Evolutionary conservation across 345 rosid species (phyloP).

Genomic region (Acer negundo): DNA sequence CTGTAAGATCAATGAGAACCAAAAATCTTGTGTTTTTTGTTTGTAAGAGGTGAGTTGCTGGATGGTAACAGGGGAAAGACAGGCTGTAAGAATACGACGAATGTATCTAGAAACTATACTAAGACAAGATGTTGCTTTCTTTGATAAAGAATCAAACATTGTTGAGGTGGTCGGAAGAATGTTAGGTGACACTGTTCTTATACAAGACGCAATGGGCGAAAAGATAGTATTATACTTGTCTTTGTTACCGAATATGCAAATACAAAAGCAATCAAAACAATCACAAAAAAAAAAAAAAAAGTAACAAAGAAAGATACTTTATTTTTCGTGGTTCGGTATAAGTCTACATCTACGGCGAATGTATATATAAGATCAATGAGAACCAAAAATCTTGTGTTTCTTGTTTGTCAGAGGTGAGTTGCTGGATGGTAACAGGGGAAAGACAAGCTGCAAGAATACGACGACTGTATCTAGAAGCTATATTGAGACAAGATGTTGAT

Average conservation of each 20-base stretch:
- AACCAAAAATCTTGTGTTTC: slow-evolving; percentile 13
- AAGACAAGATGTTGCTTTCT: slow-evolving; percentile 81
- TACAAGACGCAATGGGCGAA: slow-evolving; percentile 97
- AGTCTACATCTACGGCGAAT: too few species aligned
- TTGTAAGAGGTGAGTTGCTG: slow-evolving; percentile 78
- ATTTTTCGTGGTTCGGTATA: too few species aligned
- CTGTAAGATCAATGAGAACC: not conserved
- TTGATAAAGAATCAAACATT: slow-evolving; percentile 75
- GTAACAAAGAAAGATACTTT: too few species aligned
- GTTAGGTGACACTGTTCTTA: slow-evolving; percentile 94
- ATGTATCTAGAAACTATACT: slow-evolving; percentile 72
- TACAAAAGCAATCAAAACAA: too few species aligned
- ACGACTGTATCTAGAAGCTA: slow-evolving; percentile 64
- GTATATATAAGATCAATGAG: not conserved
- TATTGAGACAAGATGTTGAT: slow-evolving; percentile 76
- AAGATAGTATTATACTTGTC: slow-evolving; percentile 57
- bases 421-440: slow-evolving; percentile 93
- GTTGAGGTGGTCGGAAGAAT: slow-evolving; percentile 95
- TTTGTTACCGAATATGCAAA: not conserved
- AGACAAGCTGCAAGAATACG: slow-evolving; percentile 82
- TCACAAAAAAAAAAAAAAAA: too few species aligned
- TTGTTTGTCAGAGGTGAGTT: slow-evolving; percentile 64
- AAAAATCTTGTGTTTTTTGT: slow-evolving; percentile 11
- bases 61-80: slow-evolving; percentile 93
- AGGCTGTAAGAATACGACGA: slow-evolving; percentile 71